These are phyloP conservation scores for Aspergillus pseudotamarii DNA, from an alignment of 2,329 filamentous ascomycete genomes.

Conservation along the genomic window DNA sequence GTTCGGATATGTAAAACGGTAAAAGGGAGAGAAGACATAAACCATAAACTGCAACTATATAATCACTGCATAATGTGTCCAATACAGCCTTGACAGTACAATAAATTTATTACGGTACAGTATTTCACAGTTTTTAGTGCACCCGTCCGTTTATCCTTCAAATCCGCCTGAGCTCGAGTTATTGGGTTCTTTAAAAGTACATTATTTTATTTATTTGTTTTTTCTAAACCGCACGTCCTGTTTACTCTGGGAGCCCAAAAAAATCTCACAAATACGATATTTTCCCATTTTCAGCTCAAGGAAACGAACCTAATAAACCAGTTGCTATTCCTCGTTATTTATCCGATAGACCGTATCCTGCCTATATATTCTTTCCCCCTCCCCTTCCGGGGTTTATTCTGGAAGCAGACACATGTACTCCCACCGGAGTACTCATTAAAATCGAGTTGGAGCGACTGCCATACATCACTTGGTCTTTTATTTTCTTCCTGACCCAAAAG, in stretches of 20 bases:
- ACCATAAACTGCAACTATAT: neutral
- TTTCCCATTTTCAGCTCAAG: neutral
- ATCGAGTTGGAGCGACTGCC: neutral
- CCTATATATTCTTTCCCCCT: neutral
- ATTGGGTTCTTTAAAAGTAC: neutral
- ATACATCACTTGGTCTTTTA: neutral
- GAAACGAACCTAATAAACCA: neutral
- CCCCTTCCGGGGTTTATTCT: neutral
- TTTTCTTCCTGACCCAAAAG: neutral
- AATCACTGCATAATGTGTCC: neutral
- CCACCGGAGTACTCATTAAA: neutral
- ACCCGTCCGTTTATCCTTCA: neutral
- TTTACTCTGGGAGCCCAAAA: neutral
- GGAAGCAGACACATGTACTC: neutral
- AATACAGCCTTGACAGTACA: neutral
- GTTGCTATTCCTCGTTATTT: neutral
- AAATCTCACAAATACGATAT: neutral
- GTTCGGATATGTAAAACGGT: neutral
- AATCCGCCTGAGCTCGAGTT: neutral
- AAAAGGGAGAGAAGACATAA: neutral
- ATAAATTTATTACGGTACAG: neutral
- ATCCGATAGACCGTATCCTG: neutral
- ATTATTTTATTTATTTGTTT: neutral
- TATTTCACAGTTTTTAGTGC: neutral
- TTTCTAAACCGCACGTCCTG: neutral